Conservation (phyloP, 441 rosid species). For the Viola pubescens region DNA sequence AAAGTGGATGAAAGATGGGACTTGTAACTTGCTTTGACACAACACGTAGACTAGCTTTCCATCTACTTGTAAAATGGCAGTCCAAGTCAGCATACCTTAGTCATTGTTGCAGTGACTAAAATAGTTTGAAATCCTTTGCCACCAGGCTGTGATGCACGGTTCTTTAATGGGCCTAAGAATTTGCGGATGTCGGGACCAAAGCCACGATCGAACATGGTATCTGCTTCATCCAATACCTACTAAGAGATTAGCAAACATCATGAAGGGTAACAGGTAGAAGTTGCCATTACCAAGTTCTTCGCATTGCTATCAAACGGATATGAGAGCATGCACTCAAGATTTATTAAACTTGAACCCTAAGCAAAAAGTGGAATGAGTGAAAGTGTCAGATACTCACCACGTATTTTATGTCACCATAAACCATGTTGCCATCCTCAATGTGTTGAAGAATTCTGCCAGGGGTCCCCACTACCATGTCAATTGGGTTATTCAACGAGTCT, state of each 20-base stretch:
- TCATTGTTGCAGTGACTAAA: conserved; percentile 88
- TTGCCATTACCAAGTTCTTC: neutral
- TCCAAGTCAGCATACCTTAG: conserved; percentile 40
- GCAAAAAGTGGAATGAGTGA: neutral
- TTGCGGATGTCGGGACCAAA: conserved; percentile 92
- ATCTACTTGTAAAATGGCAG: neutral
- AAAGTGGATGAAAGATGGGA: too few relatives aligned
- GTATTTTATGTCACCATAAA: conserved; percentile 84
- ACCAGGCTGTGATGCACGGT: conserved; percentile 56
- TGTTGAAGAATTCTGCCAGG: conserved; percentile 96
- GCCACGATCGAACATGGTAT: conserved; percentile 95
- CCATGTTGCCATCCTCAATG: conserved; percentile 83
- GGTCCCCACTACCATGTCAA: conserved; percentile 92
- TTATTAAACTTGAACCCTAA: neutral
- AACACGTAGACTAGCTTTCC: neutral
- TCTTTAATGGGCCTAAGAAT: conserved; percentile 72
- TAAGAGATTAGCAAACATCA: conserved; percentile 16
- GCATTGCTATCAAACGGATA: neutral
- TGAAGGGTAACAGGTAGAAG: conserved; percentile 11
- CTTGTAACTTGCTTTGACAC: neutral
- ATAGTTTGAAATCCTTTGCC: conserved; percentile 83
- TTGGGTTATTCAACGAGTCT: conserved; percentile 65
- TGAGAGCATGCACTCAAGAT: neutral
- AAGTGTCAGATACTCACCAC: conserved; percentile 43
- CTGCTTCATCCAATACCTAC: conserved; percentile 96